phyloP scores from a whole-genome alignment of 202 grass and related monocot genomes.

The Carex sylvatica region DNA sequence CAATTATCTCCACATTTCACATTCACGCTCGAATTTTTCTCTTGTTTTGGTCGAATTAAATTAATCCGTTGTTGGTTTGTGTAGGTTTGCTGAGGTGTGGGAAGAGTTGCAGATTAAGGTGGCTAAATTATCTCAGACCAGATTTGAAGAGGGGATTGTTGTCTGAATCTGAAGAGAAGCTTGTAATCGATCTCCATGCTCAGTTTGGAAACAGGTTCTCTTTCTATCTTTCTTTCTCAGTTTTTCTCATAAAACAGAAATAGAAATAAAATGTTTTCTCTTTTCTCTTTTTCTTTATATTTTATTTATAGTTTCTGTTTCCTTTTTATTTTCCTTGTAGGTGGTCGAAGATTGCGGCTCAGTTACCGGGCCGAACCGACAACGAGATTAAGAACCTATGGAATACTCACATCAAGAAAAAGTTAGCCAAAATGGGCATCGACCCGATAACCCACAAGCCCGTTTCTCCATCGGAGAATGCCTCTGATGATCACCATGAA shows the following conservation, averaged over 20 bases:
- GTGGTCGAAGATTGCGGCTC: conserved; percentile 94
- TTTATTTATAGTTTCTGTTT: not conserved
- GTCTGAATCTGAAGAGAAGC: conserved; percentile 60
- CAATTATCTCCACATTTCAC: not conserved
- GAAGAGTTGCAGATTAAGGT: conserved; percentile 50
- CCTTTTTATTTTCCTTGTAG: conserved; percentile 18
- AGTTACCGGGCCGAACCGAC: conserved; percentile 77
- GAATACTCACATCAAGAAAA: conserved; percentile 98
- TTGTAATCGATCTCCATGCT: conserved; percentile 70
- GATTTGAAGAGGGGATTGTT: conserved; percentile 74
- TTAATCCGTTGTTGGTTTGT: not conserved
- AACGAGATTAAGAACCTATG: conserved; percentile 99
- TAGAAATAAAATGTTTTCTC: not conserved
- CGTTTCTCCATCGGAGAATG: conserved; percentile 6
- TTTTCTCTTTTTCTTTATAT: not conserved
- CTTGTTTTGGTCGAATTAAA: not conserved
- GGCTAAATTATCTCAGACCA: conserved; percentile 63
- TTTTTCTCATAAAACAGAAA: not conserved
- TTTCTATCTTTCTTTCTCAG: not conserved
- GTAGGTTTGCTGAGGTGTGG: conserved; percentile 46
- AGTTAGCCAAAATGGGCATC: conserved; percentile 76
- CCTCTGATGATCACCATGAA: not conserved
- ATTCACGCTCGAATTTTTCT: not conserved
- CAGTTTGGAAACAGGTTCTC: conserved; percentile 66
- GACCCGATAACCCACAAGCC: conserved; percentile 63